Evolutionary conservation across 768 basidiomycete genomes (phyloP).

Genomic region (Tylopilus rubrobrunneus): DNA sequence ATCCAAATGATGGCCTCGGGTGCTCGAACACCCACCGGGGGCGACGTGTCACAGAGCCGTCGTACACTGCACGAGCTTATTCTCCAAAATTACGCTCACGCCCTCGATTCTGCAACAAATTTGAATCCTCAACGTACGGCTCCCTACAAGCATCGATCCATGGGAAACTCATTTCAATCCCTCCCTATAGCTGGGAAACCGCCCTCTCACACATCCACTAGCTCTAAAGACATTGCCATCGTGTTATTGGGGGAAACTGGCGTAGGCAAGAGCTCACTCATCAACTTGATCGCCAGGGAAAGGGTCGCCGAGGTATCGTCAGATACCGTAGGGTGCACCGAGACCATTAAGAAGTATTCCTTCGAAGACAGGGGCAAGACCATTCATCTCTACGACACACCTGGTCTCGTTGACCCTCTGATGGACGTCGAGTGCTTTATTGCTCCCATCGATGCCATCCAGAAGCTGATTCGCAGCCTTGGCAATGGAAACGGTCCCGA

Average conservation of each 20-base stretch:
- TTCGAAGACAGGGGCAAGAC: constrained; percentile 16
- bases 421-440: constrained; percentile 17
- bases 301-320: constrained; percentile 30
- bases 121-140: not conserved
- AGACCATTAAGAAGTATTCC: constrained; percentile 20
- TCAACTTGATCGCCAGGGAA: constrained; percentile 35
- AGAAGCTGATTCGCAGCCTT: constrained; percentile 31
- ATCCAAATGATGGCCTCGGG: constrained; percentile 4
- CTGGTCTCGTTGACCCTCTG: constrained; percentile 29
- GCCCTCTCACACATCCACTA: not conserved
- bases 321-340: constrained; percentile 34
- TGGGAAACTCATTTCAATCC: constrained; percentile 13
- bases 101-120: not conserved
- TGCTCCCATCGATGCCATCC: constrained; percentile 22
- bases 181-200: constrained; percentile 6
- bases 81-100: constrained; percentile 2
- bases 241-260: constrained; percentile 34
- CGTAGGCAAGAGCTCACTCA: constrained; percentile 40
- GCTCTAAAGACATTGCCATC: constrained; percentile 22
- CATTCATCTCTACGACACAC: constrained; percentile 33
- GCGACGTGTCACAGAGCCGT: constrained; percentile 7
- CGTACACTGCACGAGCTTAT: constrained; percentile 14
- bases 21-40: constrained; percentile 1
- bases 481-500: constrained; percentile 24
- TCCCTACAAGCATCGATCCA: constrained; percentile 8